These are phyloP conservation scores for Blastocystis sp. DNA, from an alignment of 352 stramenopile species.

Conservation along the genomic window DNA sequence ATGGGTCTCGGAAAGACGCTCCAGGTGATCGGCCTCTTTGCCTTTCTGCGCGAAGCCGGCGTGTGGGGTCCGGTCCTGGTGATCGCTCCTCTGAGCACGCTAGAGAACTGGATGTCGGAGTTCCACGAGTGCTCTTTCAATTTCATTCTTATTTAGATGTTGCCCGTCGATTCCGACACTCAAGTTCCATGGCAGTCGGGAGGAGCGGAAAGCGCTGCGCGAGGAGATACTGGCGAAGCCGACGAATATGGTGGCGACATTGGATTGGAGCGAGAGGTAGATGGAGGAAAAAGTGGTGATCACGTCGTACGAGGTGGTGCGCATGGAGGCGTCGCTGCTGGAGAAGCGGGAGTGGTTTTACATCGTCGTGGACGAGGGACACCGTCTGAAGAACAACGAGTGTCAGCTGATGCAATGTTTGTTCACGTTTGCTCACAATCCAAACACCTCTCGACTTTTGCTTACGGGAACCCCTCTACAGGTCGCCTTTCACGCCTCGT, in stretches of 20 bases:
- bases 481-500: neutral
- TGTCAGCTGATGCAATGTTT: constrained; percentile 60
- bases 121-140: constrained; percentile 81
- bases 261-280: neutral
- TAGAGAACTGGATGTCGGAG: constrained; percentile 95
- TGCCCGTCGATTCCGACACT: constrained; percentile 76
- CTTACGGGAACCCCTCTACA: constrained; percentile 84
- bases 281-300: constrained; percentile 71
- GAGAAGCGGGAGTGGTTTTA: constrained; percentile 40
- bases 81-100: constrained; percentile 90
- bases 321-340: neutral
- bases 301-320: constrained; percentile 89
- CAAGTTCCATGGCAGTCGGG: constrained; percentile 87
- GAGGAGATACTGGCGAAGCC: neutral
- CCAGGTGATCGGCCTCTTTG: constrained; percentile 80
- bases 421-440: constrained; percentile 55
- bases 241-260: neutral
- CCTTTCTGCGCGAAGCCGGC: constrained; percentile 79
- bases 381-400: constrained; percentile 83
- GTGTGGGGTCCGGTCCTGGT: constrained; percentile 91
- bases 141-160: constrained; percentile 4
- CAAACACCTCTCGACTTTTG: constrained; percentile 47
- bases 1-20: constrained; percentile 91
- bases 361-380: constrained; percentile 86
- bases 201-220: constrained; percentile 79